A percentile compares a stretch with the other conserved stretches of the same genome.
Evolutionary conservation across 169 alveolate genomes (phyloP).

Genomic region (Plasmodium fragile): DNA sequence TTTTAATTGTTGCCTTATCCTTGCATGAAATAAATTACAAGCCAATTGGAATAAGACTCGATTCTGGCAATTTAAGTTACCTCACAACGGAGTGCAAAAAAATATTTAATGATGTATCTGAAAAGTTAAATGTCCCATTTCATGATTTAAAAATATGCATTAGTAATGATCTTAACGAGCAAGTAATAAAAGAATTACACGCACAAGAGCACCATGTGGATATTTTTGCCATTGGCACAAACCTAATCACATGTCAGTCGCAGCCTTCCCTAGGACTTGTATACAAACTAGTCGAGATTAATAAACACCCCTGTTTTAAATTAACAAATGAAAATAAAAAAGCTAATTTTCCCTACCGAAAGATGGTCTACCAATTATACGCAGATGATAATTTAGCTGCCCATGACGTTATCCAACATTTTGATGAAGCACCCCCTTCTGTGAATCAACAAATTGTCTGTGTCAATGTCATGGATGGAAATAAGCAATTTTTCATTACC

Average conservation of each 20-base stretch:
- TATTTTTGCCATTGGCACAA: slow-evolving; percentile 94
- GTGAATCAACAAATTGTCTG: slow-evolving; percentile 23
- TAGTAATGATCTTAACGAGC: slow-evolving; percentile 91
- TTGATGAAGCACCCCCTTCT: slow-evolving; percentile 27
- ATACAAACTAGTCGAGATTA: slow-evolving; percentile 91
- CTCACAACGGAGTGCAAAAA: slow-evolving; percentile 83
- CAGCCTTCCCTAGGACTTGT: slow-evolving; percentile 95
- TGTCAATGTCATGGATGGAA: slow-evolving; percentile 13
- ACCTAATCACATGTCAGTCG: slow-evolving; percentile 93
- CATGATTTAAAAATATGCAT: slow-evolving; percentile 84
- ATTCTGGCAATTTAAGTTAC: slow-evolving; percentile 92
- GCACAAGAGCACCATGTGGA: slow-evolving; percentile 90
- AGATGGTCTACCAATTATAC: slow-evolving; percentile 87
- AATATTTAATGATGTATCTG: slow-evolving; percentile 77
- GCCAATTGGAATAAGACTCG: slow-evolving; percentile 92
- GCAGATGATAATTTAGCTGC: slow-evolving; percentile 77
- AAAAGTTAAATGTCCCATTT: slow-evolving; percentile 74
- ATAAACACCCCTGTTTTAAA: slow-evolving; percentile 90
- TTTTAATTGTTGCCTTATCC: slow-evolving; percentile 89
- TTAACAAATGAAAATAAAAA: slow-evolving; percentile 91
- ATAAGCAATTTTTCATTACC: slow-evolving; percentile 10
- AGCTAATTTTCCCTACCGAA: slow-evolving; percentile 89
- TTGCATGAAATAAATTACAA: slow-evolving; percentile 77
- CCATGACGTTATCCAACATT: slow-evolving; percentile 77
- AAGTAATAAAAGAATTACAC: slow-evolving; percentile 62